A percentile compares a stretch with the other conserved stretches of the same genome.
These are phyloP conservation scores for Neocatenulostroma microsporum DNA, from an alignment of 2,329 filamentous ascomycete species.

Conservation along the genomic window DNA sequence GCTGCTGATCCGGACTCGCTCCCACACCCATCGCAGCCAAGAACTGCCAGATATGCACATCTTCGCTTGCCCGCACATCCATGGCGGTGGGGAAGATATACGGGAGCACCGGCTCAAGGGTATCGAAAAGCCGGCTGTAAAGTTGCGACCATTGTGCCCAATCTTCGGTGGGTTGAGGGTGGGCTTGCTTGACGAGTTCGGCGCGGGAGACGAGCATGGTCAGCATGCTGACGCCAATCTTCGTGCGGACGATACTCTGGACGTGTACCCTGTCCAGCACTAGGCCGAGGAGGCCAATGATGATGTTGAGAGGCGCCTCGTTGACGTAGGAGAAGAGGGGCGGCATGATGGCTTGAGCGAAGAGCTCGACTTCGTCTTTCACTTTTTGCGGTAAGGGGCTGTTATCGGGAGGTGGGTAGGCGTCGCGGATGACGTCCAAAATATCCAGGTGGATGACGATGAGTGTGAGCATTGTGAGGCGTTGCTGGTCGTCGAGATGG, in stretches of 20 bases:
- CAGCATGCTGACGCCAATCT: slow-evolving; percentile 79
- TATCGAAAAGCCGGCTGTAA: slow-evolving; percentile 82
- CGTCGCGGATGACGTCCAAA: slow-evolving; percentile 79
- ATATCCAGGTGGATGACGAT: slow-evolving; percentile 89
- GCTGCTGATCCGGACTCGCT: slow-evolving; percentile 89
- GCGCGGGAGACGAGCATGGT: slow-evolving; percentile 92
- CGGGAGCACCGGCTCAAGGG: slow-evolving; percentile 75
- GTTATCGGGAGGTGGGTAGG: slow-evolving; percentile 63
- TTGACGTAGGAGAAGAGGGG: slow-evolving; percentile 83
- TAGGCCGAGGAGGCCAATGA: slow-evolving; percentile 80
- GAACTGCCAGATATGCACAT: slow-evolving; percentile 98
- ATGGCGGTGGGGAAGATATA: slow-evolving; percentile 73
- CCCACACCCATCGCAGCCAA: slow-evolving; percentile 90
- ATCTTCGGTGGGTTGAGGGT: slow-evolving; percentile 49
- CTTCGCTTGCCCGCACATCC: slow-evolving; percentile 74
- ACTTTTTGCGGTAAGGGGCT: slow-evolving; percentile 63
- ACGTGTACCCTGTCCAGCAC: slow-evolving; percentile 76
- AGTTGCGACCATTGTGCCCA: slow-evolving; percentile 76
- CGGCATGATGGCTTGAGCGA: slow-evolving; percentile 80
- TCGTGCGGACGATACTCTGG: slow-evolving; percentile 73
- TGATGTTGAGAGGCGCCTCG: slow-evolving; percentile 82
- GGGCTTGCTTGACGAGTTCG: slow-evolving; percentile 79
- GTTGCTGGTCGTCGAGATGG: slow-evolving; percentile 84
- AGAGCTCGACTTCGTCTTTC: slow-evolving; percentile 88
- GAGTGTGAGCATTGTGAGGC: slow-evolving; percentile 91